Evolutionary conservation across 495 filamentous ascomycete genomes (phyloP).

Genomic region (Xylaria longipes): DNA sequence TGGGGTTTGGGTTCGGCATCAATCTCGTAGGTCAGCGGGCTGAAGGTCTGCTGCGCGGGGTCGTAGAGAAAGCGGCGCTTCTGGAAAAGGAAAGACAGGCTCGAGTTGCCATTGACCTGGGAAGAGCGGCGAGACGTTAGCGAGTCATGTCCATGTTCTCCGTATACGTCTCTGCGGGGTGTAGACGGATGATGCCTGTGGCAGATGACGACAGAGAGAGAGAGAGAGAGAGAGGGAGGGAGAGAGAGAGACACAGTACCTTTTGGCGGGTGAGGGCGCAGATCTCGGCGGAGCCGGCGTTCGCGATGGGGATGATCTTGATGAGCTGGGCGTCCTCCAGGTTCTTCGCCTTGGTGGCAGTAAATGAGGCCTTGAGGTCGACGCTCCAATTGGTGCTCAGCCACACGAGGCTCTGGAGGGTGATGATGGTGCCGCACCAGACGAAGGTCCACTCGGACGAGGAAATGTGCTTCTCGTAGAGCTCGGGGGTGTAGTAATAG

Average conservation of each 20-base stretch:
- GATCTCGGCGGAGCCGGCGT: constrained; percentile 89
- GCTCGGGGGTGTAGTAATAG: constrained; percentile 78
- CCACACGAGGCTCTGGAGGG: constrained; percentile 87
- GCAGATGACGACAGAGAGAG: not conserved
- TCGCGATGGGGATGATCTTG: constrained; percentile 89
- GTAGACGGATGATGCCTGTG: not conserved
- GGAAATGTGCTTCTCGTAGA: constrained; percentile 88
- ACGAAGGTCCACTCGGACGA: constrained; percentile 97
- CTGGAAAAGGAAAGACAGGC: constrained; percentile 93
- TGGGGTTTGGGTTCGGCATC: constrained; percentile 81
- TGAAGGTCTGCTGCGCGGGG: constrained; percentile 69
- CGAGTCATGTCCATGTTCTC: not conserved
- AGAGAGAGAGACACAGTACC: constrained; percentile 45
- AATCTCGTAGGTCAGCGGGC: constrained; percentile 82
- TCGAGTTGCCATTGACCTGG: constrained; percentile 72
- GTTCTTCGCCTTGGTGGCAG: constrained; percentile 71
- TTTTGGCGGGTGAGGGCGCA: constrained; percentile 78
- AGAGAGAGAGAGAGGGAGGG: not conserved
- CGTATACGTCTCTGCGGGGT: not conserved
- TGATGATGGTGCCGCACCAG: constrained; percentile 85
- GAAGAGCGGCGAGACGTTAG: constrained; percentile 23
- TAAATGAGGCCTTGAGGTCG: constrained; percentile 81
- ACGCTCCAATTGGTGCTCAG: constrained; percentile 98
- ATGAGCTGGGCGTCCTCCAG: constrained; percentile 83
- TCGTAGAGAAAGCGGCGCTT: constrained; percentile 95